Evolutionary conservation across 169 alveolate species (phyloP).

Genomic region (Plasmodium coatneyi): DNA sequence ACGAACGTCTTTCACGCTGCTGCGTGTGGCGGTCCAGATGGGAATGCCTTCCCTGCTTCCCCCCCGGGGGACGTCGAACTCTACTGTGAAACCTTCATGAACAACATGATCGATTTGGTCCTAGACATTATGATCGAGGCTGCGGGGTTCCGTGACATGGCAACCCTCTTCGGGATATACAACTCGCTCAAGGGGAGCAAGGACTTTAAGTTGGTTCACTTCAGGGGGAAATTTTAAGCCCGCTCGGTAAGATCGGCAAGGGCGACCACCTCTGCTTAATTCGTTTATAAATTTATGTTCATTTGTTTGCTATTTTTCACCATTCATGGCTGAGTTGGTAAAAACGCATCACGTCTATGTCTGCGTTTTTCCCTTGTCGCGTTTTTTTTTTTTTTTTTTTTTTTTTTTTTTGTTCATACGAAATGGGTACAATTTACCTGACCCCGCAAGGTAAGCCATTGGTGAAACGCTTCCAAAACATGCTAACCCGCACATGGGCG

Average conservation of each 20-base stretch:
- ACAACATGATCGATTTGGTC: conserved; percentile 41
- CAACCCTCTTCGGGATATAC: conserved; percentile 49
- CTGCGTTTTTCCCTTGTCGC: no score
- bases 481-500: neutral
- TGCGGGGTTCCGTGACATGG: conserved; percentile 29
- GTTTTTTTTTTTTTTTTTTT: no score
- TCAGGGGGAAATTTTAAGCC: conserved; percentile 4
- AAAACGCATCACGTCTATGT: no score
- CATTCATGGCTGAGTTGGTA: no score
- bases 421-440: neutral
- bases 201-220: conserved; percentile 39
- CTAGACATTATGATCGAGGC: conserved; percentile 33
- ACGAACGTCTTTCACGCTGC: conserved; percentile 53
- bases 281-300: neutral
- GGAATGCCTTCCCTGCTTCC: neutral
- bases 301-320: neutral
- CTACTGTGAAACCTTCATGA: conserved; percentile 37
- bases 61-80: neutral
- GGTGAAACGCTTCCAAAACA: neutral
- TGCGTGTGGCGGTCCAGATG: neutral
- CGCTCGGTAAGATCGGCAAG: neutral
- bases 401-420: no score
- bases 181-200: conserved; percentile 30
- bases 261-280: neutral
- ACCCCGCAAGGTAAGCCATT: neutral